These are phyloP conservation scores for Byssoonygena ceratinophila DNA, from an alignment of 2,329 filamentous ascomycete genomes.

Conservation along the genomic window DNA sequence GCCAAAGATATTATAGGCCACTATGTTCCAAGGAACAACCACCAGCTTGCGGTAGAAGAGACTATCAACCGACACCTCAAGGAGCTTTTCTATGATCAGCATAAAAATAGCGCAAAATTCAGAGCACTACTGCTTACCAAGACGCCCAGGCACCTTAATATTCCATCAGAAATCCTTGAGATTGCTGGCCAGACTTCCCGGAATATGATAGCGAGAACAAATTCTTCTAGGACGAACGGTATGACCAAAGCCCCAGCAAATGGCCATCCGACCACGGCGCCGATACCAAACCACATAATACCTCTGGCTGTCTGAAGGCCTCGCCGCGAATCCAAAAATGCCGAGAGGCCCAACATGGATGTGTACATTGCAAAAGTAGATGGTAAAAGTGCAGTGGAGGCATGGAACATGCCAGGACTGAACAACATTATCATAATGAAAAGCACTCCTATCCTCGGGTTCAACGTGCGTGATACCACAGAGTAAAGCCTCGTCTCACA, in stretches of 20 bases:
- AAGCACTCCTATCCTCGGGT: conserved; percentile 71
- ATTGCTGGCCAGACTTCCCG: conserved; percentile 52
- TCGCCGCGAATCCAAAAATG: conserved; percentile 82
- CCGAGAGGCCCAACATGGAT: conserved; percentile 70
- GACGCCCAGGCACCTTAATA: conserved; percentile 54
- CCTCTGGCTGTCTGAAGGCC: conserved; percentile 70
- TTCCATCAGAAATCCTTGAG: conserved; percentile 56
- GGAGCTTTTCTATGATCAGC: conserved; percentile 38
- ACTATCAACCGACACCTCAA: conserved; percentile 62
- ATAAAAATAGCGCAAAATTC: conserved; percentile 17
- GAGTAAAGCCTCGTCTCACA: conserved; percentile 76
- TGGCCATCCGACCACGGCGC: conserved; percentile 82
- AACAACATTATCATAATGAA: conserved; percentile 67
- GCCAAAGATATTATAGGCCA: conserved; percentile 90
- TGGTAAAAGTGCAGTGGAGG: conserved; percentile 74
- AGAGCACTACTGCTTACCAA: conserved; percentile 45
- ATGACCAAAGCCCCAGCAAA: conserved; percentile 74
- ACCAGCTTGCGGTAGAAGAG: conserved; percentile 75
- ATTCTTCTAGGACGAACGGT: conserved; percentile 72
- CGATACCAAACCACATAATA: conserved; percentile 83
- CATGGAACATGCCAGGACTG: conserved; percentile 88
- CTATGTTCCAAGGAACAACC: conserved; percentile 80
- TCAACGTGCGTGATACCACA: conserved; percentile 63
- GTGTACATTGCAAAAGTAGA: conserved; percentile 97
- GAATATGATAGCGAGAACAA: conserved; percentile 44